phyloP scores from a whole-genome alignment of 108 stramenopile genomes.

The Parietichytrium sp. region DNA sequence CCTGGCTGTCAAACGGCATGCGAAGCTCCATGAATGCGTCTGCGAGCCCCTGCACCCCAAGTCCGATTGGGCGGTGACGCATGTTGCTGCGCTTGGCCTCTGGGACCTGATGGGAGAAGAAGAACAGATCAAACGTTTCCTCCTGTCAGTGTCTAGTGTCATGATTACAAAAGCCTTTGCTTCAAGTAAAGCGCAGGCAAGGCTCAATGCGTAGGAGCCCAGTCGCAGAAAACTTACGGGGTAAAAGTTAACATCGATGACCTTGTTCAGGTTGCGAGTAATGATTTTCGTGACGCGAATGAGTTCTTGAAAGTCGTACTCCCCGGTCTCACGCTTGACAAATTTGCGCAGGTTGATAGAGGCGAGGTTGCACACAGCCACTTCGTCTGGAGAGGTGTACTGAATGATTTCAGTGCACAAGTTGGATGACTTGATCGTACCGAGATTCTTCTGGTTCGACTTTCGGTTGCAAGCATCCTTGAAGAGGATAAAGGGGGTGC shows the following conservation, averaged over 20 bases:
- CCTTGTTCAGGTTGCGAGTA: slow-evolving; percentile 90
- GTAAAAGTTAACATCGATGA: slow-evolving; percentile 98
- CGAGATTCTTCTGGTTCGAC: slow-evolving; percentile 97
- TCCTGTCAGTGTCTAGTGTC: too few relatives aligned
- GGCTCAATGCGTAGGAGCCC: slow-evolving; percentile 56
- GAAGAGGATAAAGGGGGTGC: slow-evolving; percentile 99
- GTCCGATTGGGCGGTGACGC: slow-evolving; percentile 97
- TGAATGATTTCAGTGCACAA: slow-evolving; percentile 96
- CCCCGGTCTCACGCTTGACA: slow-evolving; percentile 62
- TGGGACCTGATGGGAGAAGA: too few relatives aligned
- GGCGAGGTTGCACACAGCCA: slow-evolving; percentile 98
- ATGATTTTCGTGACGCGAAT: slow-evolving; percentile 84
- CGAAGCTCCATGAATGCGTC: slow-evolving; percentile 91
- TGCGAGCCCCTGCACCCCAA: slow-evolving; percentile 99
- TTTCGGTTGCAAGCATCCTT: slow-evolving; percentile 98
- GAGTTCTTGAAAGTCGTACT: slow-evolving; percentile 83
- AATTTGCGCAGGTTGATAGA: slow-evolving; percentile 90
- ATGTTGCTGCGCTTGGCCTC: slow-evolving; percentile 75
- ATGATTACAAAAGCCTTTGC: background rate
- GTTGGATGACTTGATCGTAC: slow-evolving; percentile 96
- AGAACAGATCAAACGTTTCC: too few relatives aligned
- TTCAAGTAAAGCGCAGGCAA: background rate
- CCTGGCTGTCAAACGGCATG: slow-evolving; percentile 85
- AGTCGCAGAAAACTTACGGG: slow-evolving; percentile 86
- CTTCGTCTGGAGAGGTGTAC: slow-evolving; percentile 96